A percentile compares a stretch with the other conserved stretches of the same genome.
phyloP scores from a whole-genome alignment of 768 basidiomycete species.

The Pleurotus salmoneostramineus region DNA sequence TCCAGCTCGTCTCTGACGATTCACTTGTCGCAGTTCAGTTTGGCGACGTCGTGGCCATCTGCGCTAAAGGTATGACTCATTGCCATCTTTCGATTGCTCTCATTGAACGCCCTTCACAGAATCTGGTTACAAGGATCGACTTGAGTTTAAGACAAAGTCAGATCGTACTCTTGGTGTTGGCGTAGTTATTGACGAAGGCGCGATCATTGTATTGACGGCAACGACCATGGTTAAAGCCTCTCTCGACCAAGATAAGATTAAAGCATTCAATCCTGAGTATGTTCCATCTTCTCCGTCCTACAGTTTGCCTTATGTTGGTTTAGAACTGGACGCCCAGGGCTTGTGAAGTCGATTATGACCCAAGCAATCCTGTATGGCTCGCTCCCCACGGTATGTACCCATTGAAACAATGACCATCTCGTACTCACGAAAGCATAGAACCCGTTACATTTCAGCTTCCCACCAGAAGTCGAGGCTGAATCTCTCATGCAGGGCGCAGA shows the following conservation, averaged over 20 bases:
- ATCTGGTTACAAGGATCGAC: slow-evolving; percentile 65
- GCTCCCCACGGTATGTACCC: slow-evolving; percentile 46
- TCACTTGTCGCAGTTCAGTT: slow-evolving; percentile 62
- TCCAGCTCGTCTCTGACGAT: slow-evolving; percentile 59
- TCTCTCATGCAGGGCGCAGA: slow-evolving; percentile 78
- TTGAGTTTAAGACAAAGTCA: slow-evolving; percentile 63
- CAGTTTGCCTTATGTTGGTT: neutral
- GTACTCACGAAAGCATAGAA: slow-evolving; percentile 38
- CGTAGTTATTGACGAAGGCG: slow-evolving; percentile 43
- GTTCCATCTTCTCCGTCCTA: slow-evolving; percentile 18
- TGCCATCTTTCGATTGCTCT: slow-evolving; percentile 1
- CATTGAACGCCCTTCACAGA: slow-evolving; percentile 32
- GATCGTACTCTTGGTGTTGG: slow-evolving; percentile 74
- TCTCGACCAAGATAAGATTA: slow-evolving; percentile 59
- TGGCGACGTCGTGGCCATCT: slow-evolving; percentile 72
- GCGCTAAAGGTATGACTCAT: slow-evolving; percentile 50
- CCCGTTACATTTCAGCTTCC: slow-evolving; percentile 76
- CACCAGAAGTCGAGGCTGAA: slow-evolving; percentile 75
- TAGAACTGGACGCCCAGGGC: slow-evolving; percentile 59
- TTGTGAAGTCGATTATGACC: slow-evolving; percentile 78
- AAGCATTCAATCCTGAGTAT: slow-evolving; percentile 61
- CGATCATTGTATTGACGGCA: slow-evolving; percentile 60
- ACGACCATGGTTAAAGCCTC: slow-evolving; percentile 65
- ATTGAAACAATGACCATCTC: neutral
- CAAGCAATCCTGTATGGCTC: slow-evolving; percentile 81